Percentiles rank a stretch among this genome's conserved stretches.
phyloP scores from a whole-genome alignment of 768 basidiomycete species.

The Plicaturopsis crispa region DNA sequence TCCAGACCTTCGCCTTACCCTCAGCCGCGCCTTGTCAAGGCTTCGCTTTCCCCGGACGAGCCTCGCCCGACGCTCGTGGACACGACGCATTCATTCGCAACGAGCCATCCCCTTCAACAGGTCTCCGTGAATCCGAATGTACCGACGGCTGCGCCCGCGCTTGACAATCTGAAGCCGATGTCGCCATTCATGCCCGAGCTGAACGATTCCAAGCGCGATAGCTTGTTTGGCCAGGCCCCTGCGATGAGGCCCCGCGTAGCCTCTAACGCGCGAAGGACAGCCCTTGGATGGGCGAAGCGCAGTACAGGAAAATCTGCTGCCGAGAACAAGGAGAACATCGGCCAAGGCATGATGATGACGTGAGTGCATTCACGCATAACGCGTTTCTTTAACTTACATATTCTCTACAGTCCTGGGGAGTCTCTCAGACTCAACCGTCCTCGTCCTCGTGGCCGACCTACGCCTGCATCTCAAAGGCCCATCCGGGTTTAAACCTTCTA shows the following conservation, averaged over 20 bases:
- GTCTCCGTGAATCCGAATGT: slow-evolving; percentile 35
- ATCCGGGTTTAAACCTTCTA: slow-evolving; percentile 15
- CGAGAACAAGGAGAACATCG: slow-evolving; percentile 43
- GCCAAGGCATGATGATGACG: slow-evolving; percentile 41
- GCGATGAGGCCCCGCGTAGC: slow-evolving; percentile 41
- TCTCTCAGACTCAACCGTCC: slow-evolving; percentile 37
- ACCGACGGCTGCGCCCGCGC: slow-evolving; percentile 21
- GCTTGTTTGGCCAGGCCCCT: slow-evolving; percentile 23
- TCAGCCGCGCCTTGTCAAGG: slow-evolving; percentile 35
- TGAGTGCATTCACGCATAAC: slow-evolving; percentile 34
- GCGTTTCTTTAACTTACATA: background rate
- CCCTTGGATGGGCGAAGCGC: slow-evolving; percentile 60
- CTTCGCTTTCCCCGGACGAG: slow-evolving; percentile 36
- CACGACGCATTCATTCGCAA: slow-evolving; percentile 12
- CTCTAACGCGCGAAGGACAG: slow-evolving; percentile 47
- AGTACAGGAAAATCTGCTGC: slow-evolving; percentile 40
- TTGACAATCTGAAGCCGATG: slow-evolving; percentile 33
- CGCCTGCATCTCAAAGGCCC: slow-evolving; percentile 20
- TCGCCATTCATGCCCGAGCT: slow-evolving; percentile 29
- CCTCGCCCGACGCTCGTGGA: slow-evolving; percentile 19
- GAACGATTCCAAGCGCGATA: slow-evolving; percentile 27
- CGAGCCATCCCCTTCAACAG: slow-evolving; percentile 31
- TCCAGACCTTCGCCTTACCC: slow-evolving; percentile 76
- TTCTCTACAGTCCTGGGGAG: slow-evolving; percentile 25
- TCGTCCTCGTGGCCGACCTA: slow-evolving; percentile 35